Evolutionary conservation across 257 asterid genomes (phyloP), one percentile per base, ranked within the genome.

Genomic region (Fraxinus americana): DNA sequence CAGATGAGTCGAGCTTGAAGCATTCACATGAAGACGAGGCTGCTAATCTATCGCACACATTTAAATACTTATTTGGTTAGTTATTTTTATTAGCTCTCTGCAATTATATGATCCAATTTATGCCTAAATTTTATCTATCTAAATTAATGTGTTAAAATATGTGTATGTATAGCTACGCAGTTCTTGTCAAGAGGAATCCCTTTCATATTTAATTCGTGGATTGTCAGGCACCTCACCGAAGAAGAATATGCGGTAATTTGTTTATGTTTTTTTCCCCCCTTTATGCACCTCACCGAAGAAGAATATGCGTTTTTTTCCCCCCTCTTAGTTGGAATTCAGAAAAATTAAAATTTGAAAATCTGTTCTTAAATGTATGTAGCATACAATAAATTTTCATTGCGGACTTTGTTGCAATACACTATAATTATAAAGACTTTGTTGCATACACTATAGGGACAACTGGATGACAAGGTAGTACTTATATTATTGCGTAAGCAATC

Each of bases 131-230:
- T 8, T 54, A 2, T 25, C 54, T 67, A 9, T 10, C 36, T 29
- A 34, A 75, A 6, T 50, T 67, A 5, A 8, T 8, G 7, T 67
- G n/a, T 77, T 76, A 65, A 10, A 16, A 74, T 39, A 13, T 80
- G 68, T 80, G 67, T 70, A 27, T 82, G 71, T 86, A 80, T 80
- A 96, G 98, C 98, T 57, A 93, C 98, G 17, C 99, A 96, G 88
- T 90, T 96, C 71, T 83, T 93, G 79, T 90, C 98, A 1, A 89
- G 99, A 84, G 97, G 97, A 83, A 93, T 96, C 72, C 98, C 98
- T 0, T 96, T 93, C 89, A 80, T 96, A 57, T 92, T 96, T 93
- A 96, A 93, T 81, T 88, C 97, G 17, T 93, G 98, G 99, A 90
- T 93, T 63, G 92, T 96, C 72, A 86, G 98, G 59, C 97, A 89